phyloP scores from a whole-genome alignment of 2,329 filamentous ascomycete genomes.

The Colletotrichum tamarilloi region DNA sequence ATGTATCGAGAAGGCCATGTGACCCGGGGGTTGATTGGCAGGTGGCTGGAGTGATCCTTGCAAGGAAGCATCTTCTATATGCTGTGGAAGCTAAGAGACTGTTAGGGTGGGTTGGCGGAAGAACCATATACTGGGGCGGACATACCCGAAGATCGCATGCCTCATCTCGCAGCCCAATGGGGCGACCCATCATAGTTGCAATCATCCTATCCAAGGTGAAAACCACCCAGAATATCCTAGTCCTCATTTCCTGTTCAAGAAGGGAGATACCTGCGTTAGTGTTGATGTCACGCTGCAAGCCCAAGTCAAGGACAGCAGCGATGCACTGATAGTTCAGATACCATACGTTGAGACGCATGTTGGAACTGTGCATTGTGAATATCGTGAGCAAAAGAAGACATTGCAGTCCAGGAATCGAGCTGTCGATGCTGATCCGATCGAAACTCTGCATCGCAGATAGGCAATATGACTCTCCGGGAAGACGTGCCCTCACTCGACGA shows the following conservation, averaged over 20 bases:
- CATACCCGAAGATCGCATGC: slow-evolving; percentile 62
- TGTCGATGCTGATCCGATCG: slow-evolving; percentile 58
- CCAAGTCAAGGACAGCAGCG: slow-evolving; percentile 61
- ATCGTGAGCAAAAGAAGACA: slow-evolving; percentile 58
- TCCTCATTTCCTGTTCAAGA: slow-evolving; percentile 64
- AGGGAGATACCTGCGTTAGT: slow-evolving; percentile 55
- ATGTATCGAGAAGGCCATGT: slow-evolving; percentile 54
- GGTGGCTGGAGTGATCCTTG: background rate
- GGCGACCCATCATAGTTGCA: slow-evolving; percentile 66
- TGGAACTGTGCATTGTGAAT: slow-evolving; percentile 62
- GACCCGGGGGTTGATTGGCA: background rate
- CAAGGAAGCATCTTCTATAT: slow-evolving; percentile 40
- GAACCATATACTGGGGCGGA: background rate
- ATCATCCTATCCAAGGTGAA: slow-evolving; percentile 63
- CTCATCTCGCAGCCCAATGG: slow-evolving; percentile 65
- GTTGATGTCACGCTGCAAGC: slow-evolving; percentile 59
- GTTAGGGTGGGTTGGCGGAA: slow-evolving; percentile 34
- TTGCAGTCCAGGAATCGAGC: slow-evolving; percentile 60
- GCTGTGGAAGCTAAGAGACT: slow-evolving; percentile 42
- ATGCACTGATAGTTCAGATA: slow-evolving; percentile 67
- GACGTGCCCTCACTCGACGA: slow-evolving; percentile 52
- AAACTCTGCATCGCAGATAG: slow-evolving; percentile 58
- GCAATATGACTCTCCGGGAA: slow-evolving; percentile 61
- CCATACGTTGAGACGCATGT: slow-evolving; percentile 62
- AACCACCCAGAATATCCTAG: slow-evolving; percentile 65